Conservation (phyloP, 208 protist species). For the Porcisia deanei region DNA sequence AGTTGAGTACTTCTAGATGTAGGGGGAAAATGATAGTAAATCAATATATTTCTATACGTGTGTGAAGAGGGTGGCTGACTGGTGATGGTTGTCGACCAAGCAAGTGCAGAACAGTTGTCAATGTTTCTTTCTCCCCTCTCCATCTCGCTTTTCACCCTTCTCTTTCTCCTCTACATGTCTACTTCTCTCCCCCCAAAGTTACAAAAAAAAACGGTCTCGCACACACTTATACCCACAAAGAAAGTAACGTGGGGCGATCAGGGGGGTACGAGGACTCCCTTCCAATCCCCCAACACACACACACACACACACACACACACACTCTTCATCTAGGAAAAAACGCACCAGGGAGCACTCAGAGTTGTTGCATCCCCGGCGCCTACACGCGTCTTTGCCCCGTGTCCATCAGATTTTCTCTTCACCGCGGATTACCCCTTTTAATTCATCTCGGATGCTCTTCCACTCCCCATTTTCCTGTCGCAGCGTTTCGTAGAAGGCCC, state of each 20-base stretch:
- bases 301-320: background rate
- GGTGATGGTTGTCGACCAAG: background rate
- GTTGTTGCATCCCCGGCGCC: background rate
- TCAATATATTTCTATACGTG: too few species aligned
- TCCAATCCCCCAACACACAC: background rate
- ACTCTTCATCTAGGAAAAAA: background rate
- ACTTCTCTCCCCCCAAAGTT: too few species aligned
- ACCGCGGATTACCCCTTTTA: conserved; percentile 29
- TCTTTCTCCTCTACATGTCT: background rate
- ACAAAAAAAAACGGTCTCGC: too few species aligned
- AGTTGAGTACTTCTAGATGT: background rate
- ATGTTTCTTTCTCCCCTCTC: background rate
- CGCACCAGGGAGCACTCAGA: background rate
- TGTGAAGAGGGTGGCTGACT: too few species aligned
- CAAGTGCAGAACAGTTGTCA: background rate
- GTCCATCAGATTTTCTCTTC: background rate
- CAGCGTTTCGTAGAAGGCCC: conserved; percentile 40
- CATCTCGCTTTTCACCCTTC: background rate
- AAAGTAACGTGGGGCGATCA: background rate
- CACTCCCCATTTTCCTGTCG: conserved; percentile 62
- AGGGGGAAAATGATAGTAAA: conserved; percentile 6
- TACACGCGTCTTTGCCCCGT: background rate
- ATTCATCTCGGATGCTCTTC: conserved; percentile 44
- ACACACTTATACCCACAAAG: too few species aligned
- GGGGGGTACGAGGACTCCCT: too few species aligned